phyloP scores from a whole-genome alignment of 371 early-diverging fungal species.

The Zychaea mexicana region DNA sequence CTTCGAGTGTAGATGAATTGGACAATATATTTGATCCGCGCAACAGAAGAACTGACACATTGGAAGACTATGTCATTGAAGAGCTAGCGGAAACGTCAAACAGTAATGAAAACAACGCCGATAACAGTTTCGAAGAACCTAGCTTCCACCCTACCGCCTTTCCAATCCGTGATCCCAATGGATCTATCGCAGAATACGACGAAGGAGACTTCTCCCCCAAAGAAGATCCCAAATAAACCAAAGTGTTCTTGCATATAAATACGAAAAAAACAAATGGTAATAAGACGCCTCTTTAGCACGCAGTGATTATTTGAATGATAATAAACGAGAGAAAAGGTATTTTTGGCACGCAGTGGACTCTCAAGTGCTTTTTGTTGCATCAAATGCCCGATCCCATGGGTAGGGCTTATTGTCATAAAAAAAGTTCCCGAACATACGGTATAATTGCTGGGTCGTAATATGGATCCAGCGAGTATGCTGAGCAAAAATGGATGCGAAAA shows the following conservation, averaged over 20 bases:
- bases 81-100: slow-evolving; percentile 2
- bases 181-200: not conserved
- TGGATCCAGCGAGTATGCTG: not conserved
- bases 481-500: too few species aligned
- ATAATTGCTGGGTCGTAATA: not conserved
- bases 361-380: not conserved
- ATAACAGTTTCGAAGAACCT: not conserved
- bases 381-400: not conserved
- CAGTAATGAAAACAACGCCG: not conserved
- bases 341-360: too few species aligned
- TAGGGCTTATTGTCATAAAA: not conserved
- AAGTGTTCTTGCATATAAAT: too few species aligned
- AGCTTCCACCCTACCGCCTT: not conserved
- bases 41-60: not conserved
- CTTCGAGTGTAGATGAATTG: not conserved
- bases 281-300: too few species aligned
- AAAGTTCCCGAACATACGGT: not conserved
- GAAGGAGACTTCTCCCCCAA: slow-evolving; percentile 6
- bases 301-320: too few species aligned
- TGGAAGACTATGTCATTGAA: slow-evolving; percentile 1
- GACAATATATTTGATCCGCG: slow-evolving; percentile 4
- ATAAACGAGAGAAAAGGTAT: too few species aligned
- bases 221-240: not conserved
- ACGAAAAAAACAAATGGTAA: too few species aligned
- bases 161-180: not conserved